phyloP scores from a whole-genome alignment of 2,329 filamentous ascomycete genomes.

The Coniochaeta hoffmannii region DNA sequence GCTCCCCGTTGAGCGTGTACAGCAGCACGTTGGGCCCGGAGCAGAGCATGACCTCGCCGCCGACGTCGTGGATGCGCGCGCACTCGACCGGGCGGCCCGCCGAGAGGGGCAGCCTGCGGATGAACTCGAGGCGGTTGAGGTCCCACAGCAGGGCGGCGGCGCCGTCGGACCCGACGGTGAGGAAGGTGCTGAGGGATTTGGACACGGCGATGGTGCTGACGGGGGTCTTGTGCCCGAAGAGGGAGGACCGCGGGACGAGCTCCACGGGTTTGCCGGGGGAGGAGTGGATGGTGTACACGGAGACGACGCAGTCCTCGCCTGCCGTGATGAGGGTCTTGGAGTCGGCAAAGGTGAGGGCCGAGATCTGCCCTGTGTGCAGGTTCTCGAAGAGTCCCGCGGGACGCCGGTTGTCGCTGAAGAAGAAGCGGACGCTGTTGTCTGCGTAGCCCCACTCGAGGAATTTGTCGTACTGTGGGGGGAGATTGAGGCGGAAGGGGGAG shows the following conservation, averaged over 20 bases:
- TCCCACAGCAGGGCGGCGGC: constrained; percentile 90
- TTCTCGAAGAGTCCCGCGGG: constrained; percentile 87
- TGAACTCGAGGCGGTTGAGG: constrained; percentile 80
- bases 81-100: constrained; percentile 59
- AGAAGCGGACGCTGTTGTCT: constrained; percentile 89
- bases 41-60: constrained; percentile 82
- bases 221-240: constrained; percentile 85
- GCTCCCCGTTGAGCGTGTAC: constrained; percentile 80
- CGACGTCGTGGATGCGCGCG: constrained; percentile 81
- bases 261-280: constrained; percentile 64
- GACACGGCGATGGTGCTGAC: constrained; percentile 79
- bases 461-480: constrained; percentile 80
- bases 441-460: constrained; percentile 95
- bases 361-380: constrained; percentile 84
- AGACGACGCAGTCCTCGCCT: constrained; percentile 86
- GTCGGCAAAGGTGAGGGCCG: constrained; percentile 76
- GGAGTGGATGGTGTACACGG: constrained; percentile 67
- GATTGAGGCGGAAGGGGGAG: constrained; percentile 76
- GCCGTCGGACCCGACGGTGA: constrained; percentile 76
- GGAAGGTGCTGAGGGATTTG: constrained; percentile 78
- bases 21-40: constrained; percentile 67
- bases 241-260: constrained; percentile 65
- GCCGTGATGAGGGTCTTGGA: constrained; percentile 87
- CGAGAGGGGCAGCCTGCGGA: constrained; percentile 62
- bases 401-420: constrained; percentile 61